Conservation (phyloP, 1,139 yeast genomes). For the Magnusiomyces suaveolens region DNA sequence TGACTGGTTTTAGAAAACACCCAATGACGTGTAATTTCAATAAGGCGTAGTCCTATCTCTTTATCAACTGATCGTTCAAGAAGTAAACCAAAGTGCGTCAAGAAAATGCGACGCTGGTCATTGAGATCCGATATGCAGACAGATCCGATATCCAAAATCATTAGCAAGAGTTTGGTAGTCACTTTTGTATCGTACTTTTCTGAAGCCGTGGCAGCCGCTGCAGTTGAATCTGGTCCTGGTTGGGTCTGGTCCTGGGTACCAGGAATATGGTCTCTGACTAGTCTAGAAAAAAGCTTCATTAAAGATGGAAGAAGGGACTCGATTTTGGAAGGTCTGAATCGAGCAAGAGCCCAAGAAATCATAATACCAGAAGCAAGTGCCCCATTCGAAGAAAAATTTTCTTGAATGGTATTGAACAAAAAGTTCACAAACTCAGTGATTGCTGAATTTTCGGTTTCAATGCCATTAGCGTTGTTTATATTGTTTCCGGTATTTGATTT, state of each 20-base stretch:
- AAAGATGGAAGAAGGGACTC: slow-evolving; percentile 55
- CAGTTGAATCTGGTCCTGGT: slow-evolving; percentile 21
- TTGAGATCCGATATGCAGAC: slow-evolving; percentile 76
- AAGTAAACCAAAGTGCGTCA: slow-evolving; percentile 77
- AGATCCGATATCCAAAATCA: slow-evolving; percentile 67
- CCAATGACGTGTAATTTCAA: slow-evolving; percentile 77
- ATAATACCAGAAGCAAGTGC: slow-evolving; percentile 88
- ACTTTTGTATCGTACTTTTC: slow-evolving; percentile 53
- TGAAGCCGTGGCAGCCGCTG: slow-evolving; percentile 3
- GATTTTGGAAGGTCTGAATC: slow-evolving; percentile 60
- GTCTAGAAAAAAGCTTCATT: slow-evolving; percentile 78
- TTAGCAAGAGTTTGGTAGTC: slow-evolving; percentile 66
- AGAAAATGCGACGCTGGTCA: slow-evolving; percentile 83
- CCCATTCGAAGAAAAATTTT: slow-evolving; percentile 73
- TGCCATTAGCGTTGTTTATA: too few relatives aligned
- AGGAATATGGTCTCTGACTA: slow-evolving; percentile 76
- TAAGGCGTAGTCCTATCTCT: slow-evolving; percentile 62
- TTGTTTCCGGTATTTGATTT: slow-evolving; percentile 21
- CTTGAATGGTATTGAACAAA: slow-evolving; percentile 62
- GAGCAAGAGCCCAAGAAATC: slow-evolving; percentile 72
- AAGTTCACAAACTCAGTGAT: slow-evolving; percentile 53
- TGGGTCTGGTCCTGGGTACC: slow-evolving; percentile 15
- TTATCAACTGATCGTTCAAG: slow-evolving; percentile 83
- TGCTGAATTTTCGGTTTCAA: slow-evolving; percentile 47
- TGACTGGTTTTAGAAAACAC: slow-evolving; percentile 74